Base-by-base conservation (phyloP, 139 green algal species). In the Yamagishiella unicocca region DNA sequence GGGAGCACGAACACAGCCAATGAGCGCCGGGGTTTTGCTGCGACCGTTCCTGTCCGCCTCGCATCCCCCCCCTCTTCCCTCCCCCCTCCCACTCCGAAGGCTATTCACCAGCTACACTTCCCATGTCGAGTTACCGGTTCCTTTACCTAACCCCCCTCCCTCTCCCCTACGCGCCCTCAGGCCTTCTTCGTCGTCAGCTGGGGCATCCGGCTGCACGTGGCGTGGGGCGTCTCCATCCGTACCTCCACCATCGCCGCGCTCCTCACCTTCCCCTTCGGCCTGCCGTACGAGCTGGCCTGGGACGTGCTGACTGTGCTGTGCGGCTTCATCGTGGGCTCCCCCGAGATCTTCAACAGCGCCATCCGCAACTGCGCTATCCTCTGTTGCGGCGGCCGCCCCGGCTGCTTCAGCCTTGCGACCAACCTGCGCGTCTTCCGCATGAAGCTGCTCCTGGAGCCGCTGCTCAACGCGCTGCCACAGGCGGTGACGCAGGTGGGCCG, bases 381-480 rank as follows among this genome's bases (percentile, higher is more conserved):
- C 12, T 87, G 81, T 66, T 79, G 64, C 31, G 31, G 45, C 64
- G 67, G 66, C 66, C 81, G 81, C 4, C 81, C 81, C 31, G 46
- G 62, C 81, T 54, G 33, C 64, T 87, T 87, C 46, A 68, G 64
- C 46, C 81, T 87, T 45, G 64, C 81, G 64, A 37, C 66, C 64
- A 87, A 87, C 81, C 64, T 87, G 64, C 64, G 81, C 46, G 66
- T 67, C 2, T 87, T 79, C 81, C 81, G 81, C 19, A 87, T 87
- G 9, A 87, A 87, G 81, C 64, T 87, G 66, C 62, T 87, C 64
- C 64, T 87, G 81, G 81, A 87, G 81, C 64, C 81, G 19, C 53
- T 58, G 43, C 5, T 31, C 45, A 87, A 78, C 45, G 81, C 81
- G 21, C 22, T 54, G 81, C 43, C 37, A 40, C 81, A 87, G 66